phyloP scores from a whole-genome alignment of 192 early-diverging fungal species.

The Backusella morwellensis region DNA sequence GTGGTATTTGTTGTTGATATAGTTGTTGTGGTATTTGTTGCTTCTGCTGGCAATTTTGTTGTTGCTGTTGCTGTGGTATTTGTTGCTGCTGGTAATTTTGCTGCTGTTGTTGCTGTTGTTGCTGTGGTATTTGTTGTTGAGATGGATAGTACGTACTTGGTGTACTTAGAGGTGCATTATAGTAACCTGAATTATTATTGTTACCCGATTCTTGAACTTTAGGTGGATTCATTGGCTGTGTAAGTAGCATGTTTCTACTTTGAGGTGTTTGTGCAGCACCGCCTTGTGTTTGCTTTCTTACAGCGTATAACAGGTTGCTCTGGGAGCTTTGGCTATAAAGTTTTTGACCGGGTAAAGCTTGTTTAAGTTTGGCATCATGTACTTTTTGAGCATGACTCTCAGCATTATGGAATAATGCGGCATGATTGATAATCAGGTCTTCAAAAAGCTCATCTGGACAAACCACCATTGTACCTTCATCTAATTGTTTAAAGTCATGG shows the following conservation, averaged over 20 bases:
- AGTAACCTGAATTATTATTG: background rate
- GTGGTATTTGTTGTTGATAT: conserved; percentile 2
- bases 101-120: background rate
- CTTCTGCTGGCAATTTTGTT: background rate
- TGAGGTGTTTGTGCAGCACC: background rate
- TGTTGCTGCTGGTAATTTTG: background rate
- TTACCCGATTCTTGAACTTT: background rate
- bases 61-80: background rate
- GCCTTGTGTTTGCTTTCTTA: background rate
- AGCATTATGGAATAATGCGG: background rate
- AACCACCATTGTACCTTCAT: conserved; percentile 20
- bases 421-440: conserved; percentile 22
- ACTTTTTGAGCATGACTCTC: background rate
- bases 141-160: background rate
- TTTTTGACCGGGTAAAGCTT: background rate
- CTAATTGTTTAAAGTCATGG: conserved; percentile 51
- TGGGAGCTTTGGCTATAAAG: conserved; percentile 3
- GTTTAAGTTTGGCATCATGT: background rate
- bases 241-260: background rate
- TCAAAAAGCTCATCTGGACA: conserved; percentile 28
- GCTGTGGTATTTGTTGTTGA: background rate
- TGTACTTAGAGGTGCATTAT: background rate
- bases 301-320: background rate
- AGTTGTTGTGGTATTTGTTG: conserved; percentile 2
- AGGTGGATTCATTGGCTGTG: conserved; percentile 5